Evolutionary conservation across 2,329 filamentous ascomycete genomes (phyloP).

Genomic region (Aspergillus melleus): DNA sequence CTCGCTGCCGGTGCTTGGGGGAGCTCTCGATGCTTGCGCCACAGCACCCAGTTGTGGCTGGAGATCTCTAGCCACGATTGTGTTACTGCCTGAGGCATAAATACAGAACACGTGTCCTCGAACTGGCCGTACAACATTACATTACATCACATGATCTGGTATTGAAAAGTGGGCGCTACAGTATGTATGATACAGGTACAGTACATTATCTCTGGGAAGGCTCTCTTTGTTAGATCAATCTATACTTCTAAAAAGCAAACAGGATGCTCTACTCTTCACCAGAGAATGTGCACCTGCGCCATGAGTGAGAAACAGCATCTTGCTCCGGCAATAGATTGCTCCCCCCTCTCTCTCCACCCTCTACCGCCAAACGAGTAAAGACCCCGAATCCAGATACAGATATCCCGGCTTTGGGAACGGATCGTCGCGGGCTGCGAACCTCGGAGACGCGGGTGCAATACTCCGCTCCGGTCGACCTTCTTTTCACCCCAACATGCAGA

Average conservation of each 20-base stretch:
- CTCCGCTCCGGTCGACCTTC: conserved; percentile 22
- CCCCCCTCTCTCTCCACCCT: too few species aligned
- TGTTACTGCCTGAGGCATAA: neutral
- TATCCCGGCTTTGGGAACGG: neutral
- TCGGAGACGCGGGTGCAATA: conserved; percentile 29
- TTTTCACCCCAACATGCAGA: conserved; percentile 22
- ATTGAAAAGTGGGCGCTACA: too few species aligned
- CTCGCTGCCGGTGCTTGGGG: conserved; percentile 10
- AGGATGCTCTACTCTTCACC: neutral
- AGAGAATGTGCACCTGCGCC: neutral
- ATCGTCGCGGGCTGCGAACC: conserved; percentile 26
- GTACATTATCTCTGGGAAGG: neutral
- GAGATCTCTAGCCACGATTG: neutral
- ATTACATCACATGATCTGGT: too few species aligned
- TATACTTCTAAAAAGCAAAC: conserved; percentile 12
- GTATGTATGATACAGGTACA: neutral
- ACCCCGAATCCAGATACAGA: too few species aligned
- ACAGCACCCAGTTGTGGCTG: neutral
- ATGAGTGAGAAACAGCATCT: neutral
- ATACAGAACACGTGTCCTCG: neutral
- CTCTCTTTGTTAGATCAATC: neutral
- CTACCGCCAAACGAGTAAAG: too few species aligned
- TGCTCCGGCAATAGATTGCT: neutral
- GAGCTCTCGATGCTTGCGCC: conserved; percentile 8
- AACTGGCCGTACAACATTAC: too few species aligned